A percentile compares a stretch with the other conserved stretches of the same genome.
These are phyloP conservation scores for Platanthera zijinensis DNA, from an alignment of 106 monocot species.

Conservation along the genomic window DNA sequence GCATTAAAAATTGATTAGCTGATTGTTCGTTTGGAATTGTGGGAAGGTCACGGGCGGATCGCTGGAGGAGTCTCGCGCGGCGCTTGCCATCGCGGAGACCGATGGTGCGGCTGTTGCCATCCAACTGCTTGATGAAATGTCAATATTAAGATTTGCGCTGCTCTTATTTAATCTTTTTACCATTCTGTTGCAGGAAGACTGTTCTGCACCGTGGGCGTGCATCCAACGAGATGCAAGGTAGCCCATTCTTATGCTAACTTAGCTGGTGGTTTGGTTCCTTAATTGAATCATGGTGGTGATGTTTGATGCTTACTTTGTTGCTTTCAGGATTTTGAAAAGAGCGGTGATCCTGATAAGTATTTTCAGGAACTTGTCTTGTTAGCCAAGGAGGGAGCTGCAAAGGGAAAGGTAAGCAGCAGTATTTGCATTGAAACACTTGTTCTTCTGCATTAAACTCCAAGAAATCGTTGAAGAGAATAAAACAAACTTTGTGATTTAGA, in stretches of 20 bases:
- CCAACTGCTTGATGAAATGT: constrained; percentile 24
- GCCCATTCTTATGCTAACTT: not conserved
- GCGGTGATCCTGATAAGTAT: constrained; percentile 75
- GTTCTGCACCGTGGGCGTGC: constrained; percentile 97
- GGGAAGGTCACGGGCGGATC: constrained; percentile 83
- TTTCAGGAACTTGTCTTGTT: constrained; percentile 57
- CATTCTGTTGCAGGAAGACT: constrained; percentile 48
- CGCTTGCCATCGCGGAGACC: constrained; percentile 78
- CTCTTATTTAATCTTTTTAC: not conserved
- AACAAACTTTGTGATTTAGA: too few relatives aligned
- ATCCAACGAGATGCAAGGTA: constrained; percentile 97
- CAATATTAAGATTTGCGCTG: not conserved
- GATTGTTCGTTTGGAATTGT: not conserved
- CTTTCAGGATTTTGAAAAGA: constrained; percentile 87
- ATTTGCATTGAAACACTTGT: too few relatives aligned
- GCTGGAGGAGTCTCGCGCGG: constrained; percentile 83
- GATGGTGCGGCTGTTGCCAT: constrained; percentile 44
- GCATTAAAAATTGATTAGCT: not conserved
- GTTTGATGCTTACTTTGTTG: not conserved
- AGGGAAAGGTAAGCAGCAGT: constrained; percentile 64
- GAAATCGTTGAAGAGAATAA: too few relatives aligned
- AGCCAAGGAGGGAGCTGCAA: constrained; percentile 73
- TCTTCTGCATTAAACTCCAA: too few relatives aligned
- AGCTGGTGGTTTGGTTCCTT: not conserved
- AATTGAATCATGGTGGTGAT: not conserved